Base-by-base conservation (phyloP, 73 alveolate genomes). In the Breviolum minutum region DNA sequence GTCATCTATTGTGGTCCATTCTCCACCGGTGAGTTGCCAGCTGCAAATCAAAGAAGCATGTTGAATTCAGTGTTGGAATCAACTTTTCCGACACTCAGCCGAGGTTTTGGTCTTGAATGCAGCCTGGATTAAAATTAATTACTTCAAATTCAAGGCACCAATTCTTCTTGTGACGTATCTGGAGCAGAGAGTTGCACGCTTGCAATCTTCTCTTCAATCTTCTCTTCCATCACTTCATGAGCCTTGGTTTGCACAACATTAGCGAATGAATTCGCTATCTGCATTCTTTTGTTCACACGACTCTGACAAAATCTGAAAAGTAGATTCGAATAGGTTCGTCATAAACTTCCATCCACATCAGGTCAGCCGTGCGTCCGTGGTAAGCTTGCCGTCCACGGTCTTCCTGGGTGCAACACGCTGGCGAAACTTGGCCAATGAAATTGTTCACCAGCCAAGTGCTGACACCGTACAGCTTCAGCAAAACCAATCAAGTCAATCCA, bases 341-440 rank as follows among this genome's bases (percentile, higher is more conserved):
- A 40, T 40, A 40, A 40, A 40, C 54, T 40, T 40, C 54, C 54
- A 40, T 40, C 54, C 54, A 40, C 87, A 29, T 40, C 20, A 14
- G 17, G 17, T 40, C 17, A 32, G 64, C 64, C 95, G 68, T 12
- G 84, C n/a, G 86, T 48, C 96, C 29, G 81, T 27, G 32, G 84
- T 29, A 68, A 89, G 68, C 86, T 89, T 89, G 61, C 76, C 96
- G 19, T 89, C 96, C 48, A 89, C 29, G 30, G 96, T 63, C 96
- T 89, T 89, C 96, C 96, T 89, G 40, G 24, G 17, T 11, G 12
- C 74, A 17, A 17, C 73, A 32, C 32, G 76, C 71, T 11, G 26
- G 26, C 54, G 54, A 12, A n/a, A 26, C 24, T 61, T 6, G 60
- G 73, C 48, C 26, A 22, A 26, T 32, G 20, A 8, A 40, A 10